These are phyloP conservation scores for Citrus maxima DNA, from an alignment of 345 rosid genomes.

Conservation along the genomic window DNA sequence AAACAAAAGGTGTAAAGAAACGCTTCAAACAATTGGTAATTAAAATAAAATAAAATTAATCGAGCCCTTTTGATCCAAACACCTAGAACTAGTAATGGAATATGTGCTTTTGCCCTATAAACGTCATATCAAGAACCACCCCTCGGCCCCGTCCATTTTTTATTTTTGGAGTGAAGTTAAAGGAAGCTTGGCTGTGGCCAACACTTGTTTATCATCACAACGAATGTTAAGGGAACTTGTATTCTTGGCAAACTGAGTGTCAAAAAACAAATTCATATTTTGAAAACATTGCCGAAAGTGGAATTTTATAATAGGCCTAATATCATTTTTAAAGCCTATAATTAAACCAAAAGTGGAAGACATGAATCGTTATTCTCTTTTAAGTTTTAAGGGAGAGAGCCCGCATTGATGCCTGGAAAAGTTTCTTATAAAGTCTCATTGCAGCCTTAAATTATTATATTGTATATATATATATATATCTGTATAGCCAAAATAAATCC, in stretches of 20 bases:
- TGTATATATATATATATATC: no score
- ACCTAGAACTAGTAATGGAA: slow-evolving; percentile 14
- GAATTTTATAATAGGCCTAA: background rate
- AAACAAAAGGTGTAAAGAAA: background rate
- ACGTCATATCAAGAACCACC: slow-evolving; percentile 22
- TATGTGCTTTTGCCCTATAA: slow-evolving; percentile 13
- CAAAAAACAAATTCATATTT: slow-evolving; percentile 17
- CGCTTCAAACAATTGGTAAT: background rate
- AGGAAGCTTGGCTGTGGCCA: slow-evolving; percentile 11
- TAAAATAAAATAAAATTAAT: background rate
- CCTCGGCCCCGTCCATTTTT: background rate
- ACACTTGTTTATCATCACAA: slow-evolving; percentile 21
- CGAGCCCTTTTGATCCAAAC: background rate
- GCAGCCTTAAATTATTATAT: background rate
- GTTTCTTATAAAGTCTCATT: background rate
- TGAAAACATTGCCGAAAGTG: slow-evolving; percentile 32
- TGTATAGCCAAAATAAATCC: no score
- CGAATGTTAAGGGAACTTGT: slow-evolving; percentile 7
- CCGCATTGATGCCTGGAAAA: slow-evolving; percentile 9
- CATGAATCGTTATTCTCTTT: background rate
- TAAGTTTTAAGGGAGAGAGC: background rate
- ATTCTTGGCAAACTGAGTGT: slow-evolving; percentile 6
- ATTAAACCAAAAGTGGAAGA: background rate
- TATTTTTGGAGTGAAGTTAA: slow-evolving; percentile 6
- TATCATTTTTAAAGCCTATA: background rate